Evolutionary conservation across 768 basidiomycete genomes (phyloP).

Genomic region (Tulasnella sp.): DNA sequence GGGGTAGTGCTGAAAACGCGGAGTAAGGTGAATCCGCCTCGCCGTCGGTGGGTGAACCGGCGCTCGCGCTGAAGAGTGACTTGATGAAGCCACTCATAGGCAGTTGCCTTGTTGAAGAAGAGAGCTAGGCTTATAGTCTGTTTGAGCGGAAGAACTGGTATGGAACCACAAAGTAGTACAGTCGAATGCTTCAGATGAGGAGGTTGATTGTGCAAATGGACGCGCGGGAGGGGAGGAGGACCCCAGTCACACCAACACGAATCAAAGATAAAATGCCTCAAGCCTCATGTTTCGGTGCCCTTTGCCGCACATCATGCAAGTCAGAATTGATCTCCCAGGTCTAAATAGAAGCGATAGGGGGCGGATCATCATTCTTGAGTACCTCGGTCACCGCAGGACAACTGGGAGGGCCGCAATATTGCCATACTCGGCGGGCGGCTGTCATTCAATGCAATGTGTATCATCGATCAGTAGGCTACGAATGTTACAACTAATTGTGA

Average conservation of each 20-base stretch:
- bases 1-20: neutral
- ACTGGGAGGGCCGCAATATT: neutral
- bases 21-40: neutral
- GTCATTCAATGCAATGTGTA: neutral
- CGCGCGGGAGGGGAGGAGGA: neutral
- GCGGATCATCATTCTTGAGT: neutral
- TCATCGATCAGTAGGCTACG: neutral
- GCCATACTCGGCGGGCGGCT: neutral
- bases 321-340: neutral
- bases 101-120: neutral
- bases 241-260: neutral
- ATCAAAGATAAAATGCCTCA: neutral
- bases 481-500: neutral
- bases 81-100: neutral
- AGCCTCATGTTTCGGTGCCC: neutral
- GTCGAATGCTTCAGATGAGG: neutral
- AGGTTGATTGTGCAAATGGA: neutral
- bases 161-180: neutral
- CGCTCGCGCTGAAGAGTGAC: neutral
- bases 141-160: neutral
- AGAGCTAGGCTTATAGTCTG: neutral
- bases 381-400: neutral
- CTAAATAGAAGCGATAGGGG: neutral
- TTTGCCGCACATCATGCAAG: neutral
- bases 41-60: neutral